Evolutionary conservation across 2,329 filamentous ascomycete genomes (phyloP).

Genomic region (Epichloe sylvatica): DNA sequence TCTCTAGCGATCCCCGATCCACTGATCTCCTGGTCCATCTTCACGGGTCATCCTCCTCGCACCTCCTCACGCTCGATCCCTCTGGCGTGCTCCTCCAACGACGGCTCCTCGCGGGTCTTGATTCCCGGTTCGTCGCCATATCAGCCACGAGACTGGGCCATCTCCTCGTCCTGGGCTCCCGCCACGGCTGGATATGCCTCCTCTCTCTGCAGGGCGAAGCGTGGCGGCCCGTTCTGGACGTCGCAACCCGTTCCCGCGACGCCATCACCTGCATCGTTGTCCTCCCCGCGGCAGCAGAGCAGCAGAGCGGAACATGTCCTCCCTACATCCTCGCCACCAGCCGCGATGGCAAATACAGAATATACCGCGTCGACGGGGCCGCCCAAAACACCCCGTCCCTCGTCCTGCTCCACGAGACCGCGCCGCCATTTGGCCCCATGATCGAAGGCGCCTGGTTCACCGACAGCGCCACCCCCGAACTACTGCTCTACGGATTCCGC

Average conservation of each 20-base stretch:
- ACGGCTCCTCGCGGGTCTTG: constrained; percentile 23
- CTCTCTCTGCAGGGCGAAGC: constrained; percentile 13
- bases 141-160: constrained; percentile 28
- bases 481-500: constrained; percentile 70
- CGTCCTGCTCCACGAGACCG: constrained; percentile 49
- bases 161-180: constrained; percentile 39
- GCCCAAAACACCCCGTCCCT: constrained; percentile 15
- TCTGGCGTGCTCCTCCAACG: constrained; percentile 15
- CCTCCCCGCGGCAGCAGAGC: constrained; percentile 19
- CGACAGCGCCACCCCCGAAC: constrained; percentile 26
- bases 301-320: constrained; percentile 6
- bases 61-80: constrained; percentile 27
- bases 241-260: constrained; percentile 36
- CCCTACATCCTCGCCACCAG: constrained; percentile 54
- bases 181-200: constrained; percentile 34
- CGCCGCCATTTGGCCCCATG: constrained; percentile 58
- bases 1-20: constrained; percentile 12
- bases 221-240: constrained; percentile 18
- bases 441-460: constrained; percentile 59
- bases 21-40: constrained; percentile 31
- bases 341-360: constrained; percentile 61
- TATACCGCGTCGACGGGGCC: constrained; percentile 34
- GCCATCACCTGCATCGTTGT: constrained; percentile 54
- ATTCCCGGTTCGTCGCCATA: constrained; percentile 36
- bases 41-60: constrained; percentile 30